Percentiles rank a stretch among this genome's conserved stretches.
These are phyloP conservation scores for Dalechampia spathulata DNA, from an alignment of 441 rosid species.

Conservation along the genomic window DNA sequence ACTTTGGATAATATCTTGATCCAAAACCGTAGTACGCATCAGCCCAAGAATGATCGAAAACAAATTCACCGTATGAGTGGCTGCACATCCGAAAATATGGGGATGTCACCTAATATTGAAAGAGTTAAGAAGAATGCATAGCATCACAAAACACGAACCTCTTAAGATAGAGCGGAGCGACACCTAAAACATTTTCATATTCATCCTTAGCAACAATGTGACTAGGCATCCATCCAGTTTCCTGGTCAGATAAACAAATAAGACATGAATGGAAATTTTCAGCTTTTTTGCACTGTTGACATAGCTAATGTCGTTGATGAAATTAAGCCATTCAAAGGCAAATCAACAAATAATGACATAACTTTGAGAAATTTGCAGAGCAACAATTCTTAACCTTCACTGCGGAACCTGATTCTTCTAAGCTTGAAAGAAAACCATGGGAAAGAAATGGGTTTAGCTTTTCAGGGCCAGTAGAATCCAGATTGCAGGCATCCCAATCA, in stretches of 20 bases:
- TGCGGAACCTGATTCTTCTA: conserved; percentile 70
- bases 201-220: conserved; percentile 84
- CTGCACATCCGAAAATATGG: conserved; percentile 37
- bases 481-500: conserved; percentile 83
- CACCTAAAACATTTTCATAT: conserved; percentile 56
- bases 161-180: conserved; percentile 91
- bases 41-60: conserved; percentile 94
- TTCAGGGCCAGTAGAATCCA: conserved; percentile 61
- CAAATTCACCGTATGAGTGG: conserved; percentile 97
- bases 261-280: conserved; percentile 4
- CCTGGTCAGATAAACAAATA: conserved; percentile 33
- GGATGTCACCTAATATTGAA: conserved; percentile 14
- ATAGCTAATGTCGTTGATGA: background rate
- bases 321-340: conserved; percentile 2
- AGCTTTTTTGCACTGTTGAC: background rate
- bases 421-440: conserved; percentile 75
- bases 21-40: conserved; percentile 92
- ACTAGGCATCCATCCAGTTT: conserved; percentile 87
- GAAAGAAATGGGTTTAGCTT: conserved; percentile 74
- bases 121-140: conserved; percentile 11
- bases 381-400: conserved; percentile 43
- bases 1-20: conserved; percentile 84
- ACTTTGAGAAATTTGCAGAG: background rate
- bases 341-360: background rate
- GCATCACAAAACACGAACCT: conserved; percentile 43